Evolutionary conservation across 2,329 filamentous ascomycete species (phyloP).

Genomic region (Colletotrichum gigasporum): DNA sequence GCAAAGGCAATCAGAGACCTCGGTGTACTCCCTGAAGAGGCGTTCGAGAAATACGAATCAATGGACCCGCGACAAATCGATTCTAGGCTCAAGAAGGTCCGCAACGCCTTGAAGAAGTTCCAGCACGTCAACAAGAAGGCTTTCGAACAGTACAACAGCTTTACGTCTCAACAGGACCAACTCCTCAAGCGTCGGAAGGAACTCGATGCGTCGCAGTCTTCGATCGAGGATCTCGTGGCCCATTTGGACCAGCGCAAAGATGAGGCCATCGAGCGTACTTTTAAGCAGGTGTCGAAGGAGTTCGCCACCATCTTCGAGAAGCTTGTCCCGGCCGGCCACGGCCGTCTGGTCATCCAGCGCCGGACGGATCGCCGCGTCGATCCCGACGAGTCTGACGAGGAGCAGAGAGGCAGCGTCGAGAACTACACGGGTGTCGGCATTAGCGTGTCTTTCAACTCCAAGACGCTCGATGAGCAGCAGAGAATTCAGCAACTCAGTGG

Average conservation of each 20-base stretch:
- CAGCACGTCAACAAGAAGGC: constrained; percentile 99
- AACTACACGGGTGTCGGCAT: constrained; percentile 98
- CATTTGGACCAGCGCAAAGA: constrained; percentile 96
- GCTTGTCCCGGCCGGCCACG: constrained; percentile 92
- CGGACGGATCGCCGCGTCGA: constrained; percentile 76
- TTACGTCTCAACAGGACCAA: constrained; percentile 90
- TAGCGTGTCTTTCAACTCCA: constrained; percentile 98
- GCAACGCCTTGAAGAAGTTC: constrained; percentile 94
- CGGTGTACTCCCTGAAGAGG: constrained; percentile 92
- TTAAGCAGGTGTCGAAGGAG: constrained; percentile 95
- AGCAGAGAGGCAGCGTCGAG: constrained; percentile 78
- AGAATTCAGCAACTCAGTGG: constrained; percentile 96
- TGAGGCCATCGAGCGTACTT: constrained; percentile 96
- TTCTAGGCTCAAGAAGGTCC: constrained; percentile 86
- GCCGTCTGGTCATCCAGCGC: constrained; percentile 90
- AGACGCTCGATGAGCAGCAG: constrained; percentile 94
- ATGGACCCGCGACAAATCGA: constrained; percentile 78
- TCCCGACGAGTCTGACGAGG: constrained; percentile 74
- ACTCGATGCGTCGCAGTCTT: constrained; percentile 84
- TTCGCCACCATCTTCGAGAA: constrained; percentile 95
- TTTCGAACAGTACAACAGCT: constrained; percentile 98
- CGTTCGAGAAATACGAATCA: constrained; percentile 89
- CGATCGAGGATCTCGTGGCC: constrained; percentile 91
- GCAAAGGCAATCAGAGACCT: constrained; percentile 91
- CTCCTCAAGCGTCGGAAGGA: constrained; percentile 86